A percentile compares a stretch with the other conserved stretches of the same genome.
Evolutionary conservation across 1,284 basidiomycete species (phyloP).

Genomic region (Marasmius tenuissimus): DNA sequence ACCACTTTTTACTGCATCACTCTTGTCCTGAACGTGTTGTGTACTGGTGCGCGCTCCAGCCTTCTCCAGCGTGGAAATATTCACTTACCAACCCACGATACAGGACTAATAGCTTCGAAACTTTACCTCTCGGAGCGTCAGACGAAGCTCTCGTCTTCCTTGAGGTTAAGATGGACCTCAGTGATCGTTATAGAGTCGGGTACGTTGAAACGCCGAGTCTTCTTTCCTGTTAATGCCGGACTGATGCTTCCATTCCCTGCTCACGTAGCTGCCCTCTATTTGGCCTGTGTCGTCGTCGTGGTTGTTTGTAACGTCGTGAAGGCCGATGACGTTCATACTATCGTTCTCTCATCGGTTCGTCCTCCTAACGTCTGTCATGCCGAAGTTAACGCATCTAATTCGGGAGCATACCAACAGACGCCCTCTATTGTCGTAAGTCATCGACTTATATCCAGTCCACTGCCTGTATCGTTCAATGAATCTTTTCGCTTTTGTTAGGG

Average conservation of each 20-base stretch:
- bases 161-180: slow-evolving; percentile 4
- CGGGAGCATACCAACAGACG: too few species aligned
- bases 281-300: slow-evolving; percentile 6
- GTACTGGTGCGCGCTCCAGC: slow-evolving; percentile 4
- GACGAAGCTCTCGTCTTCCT: not conserved
- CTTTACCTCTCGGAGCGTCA: slow-evolving; percentile 4
- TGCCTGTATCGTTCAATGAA: too few species aligned
- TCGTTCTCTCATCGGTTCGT: too few species aligned
- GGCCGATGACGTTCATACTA: not conserved
- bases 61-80: not conserved
- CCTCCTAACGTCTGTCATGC: too few species aligned
- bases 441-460: too few species aligned
- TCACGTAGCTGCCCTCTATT: slow-evolving; percentile 7
- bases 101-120: slow-evolving; percentile 8
- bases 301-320: slow-evolving; percentile 4
- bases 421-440: too few species aligned
- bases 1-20: slow-evolving; percentile 10
- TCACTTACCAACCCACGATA: not conserved
- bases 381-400: too few species aligned
- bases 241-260: not conserved
- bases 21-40: slow-evolving; percentile 9
- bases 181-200: slow-evolving; percentile 12
- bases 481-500: too few species aligned
- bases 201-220: not conserved
- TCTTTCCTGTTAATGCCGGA: too few species aligned